Evolutionary conservation across 371 early-diverging fungal genomes (phyloP).

Genomic region (Mucor racemosus): DNA sequence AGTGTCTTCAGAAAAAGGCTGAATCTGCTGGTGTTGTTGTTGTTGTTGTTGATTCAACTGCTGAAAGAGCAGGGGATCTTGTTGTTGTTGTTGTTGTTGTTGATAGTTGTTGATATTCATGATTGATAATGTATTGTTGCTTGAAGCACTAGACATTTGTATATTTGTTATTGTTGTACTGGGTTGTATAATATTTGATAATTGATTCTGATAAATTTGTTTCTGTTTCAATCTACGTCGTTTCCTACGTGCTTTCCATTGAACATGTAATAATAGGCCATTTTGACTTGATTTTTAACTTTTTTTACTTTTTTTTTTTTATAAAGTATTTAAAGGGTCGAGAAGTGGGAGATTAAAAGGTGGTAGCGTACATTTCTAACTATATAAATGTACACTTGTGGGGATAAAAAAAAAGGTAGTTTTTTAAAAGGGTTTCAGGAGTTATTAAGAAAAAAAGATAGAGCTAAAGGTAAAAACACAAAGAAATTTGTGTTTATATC

Average conservation of each 20-base stretch:
- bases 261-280: constrained; percentile 49
- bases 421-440: constrained; percentile 30
- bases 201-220: constrained; percentile 12
- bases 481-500: constrained; percentile 1
- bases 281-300: constrained; percentile 27
- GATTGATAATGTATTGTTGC: constrained; percentile 12
- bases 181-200: constrained; percentile 15
- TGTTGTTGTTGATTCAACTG: constrained; percentile 3
- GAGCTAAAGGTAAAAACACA: background rate
- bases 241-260: constrained; percentile 54
- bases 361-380: constrained; percentile 29
- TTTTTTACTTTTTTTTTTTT: constrained; percentile 26
- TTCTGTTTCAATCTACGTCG: constrained; percentile 47
- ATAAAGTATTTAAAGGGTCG: constrained; percentile 18
- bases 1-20: constrained; percentile 17
- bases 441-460: constrained; percentile 1
- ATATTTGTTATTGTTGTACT: constrained; percentile 14
- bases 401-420: constrained; percentile 13
- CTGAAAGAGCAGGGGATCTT: constrained; percentile 30
- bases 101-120: constrained; percentile 16
- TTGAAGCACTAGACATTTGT: constrained; percentile 12
- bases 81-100: constrained; percentile 2
- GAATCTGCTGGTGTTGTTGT: constrained; percentile 20
- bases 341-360: constrained; percentile 24
- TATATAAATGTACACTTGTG: constrained; percentile 26